Percentiles rank a stretch among this genome's conserved stretches.
These are phyloP conservation scores for Pseudopithomyces chartarum DNA, from an alignment of 2,329 filamentous ascomycete species.

Conservation along the genomic window DNA sequence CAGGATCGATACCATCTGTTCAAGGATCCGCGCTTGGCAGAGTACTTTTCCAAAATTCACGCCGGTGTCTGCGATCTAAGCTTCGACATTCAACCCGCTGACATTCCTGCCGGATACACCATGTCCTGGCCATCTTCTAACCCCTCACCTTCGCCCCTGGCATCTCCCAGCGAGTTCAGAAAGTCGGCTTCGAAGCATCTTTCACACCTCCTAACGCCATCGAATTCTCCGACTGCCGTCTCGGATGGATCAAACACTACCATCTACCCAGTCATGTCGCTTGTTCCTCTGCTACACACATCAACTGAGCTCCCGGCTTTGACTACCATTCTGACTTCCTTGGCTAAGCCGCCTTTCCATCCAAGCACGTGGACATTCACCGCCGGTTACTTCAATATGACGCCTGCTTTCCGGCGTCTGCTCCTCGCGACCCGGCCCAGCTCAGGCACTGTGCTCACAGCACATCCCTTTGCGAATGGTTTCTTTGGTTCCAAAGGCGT, in stretches of 20 bases:
- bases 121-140: conserved; percentile 78
- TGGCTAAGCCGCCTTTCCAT: conserved; percentile 67
- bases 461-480: conserved; percentile 90
- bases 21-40: conserved; percentile 74
- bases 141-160: conserved; percentile 73
- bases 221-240: conserved; percentile 35
- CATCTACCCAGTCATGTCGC: conserved; percentile 85
- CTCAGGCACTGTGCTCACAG: conserved; percentile 84
- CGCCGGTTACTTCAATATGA: conserved; percentile 98
- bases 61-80: conserved; percentile 77
- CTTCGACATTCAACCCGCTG: conserved; percentile 73
- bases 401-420: conserved; percentile 78
- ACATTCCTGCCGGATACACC: conserved; percentile 57
- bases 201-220: conserved; percentile 66
- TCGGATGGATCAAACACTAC: conserved; percentile 48
- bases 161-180: conserved; percentile 72
- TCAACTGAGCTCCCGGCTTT: conserved; percentile 90
- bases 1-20: conserved; percentile 96
- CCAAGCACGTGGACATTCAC: conserved; percentile 92
- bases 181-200: conserved; percentile 70
- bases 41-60: conserved; percentile 83
- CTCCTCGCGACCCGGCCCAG: conserved; percentile 74
- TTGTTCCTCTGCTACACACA: conserved; percentile 83
- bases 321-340: conserved; percentile 73
- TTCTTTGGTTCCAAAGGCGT: conserved; percentile 90